These are phyloP conservation scores for Selaginella moellendorffii DNA, from an alignment of 75 land plant genomes.

Conservation along the genomic window DNA sequence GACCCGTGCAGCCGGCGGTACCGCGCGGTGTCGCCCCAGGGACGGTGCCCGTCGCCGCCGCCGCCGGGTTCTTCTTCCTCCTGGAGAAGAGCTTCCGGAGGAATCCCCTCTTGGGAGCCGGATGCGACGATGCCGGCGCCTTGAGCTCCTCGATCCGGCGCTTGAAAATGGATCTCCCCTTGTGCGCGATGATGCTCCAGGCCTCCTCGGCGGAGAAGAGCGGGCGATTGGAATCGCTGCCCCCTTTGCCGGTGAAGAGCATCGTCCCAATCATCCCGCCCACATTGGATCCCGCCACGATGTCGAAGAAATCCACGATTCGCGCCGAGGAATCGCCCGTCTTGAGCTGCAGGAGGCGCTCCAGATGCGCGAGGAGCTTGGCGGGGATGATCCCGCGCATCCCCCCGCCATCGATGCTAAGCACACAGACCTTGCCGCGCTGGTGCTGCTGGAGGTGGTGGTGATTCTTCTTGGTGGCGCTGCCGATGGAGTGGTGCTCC, in stretches of 20 bases:
- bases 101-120: not conserved
- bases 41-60: not conserved
- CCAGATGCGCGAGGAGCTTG: slow-evolving; percentile 12
- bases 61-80: not conserved
- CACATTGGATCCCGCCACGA: not conserved
- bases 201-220: slow-evolving; percentile 40
- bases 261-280: not conserved
- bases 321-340: not conserved
- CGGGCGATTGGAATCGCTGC: slow-evolving; percentile 26
- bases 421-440: slow-evolving; percentile 58
- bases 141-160: too few species aligned
- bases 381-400: slow-evolving; percentile 47
- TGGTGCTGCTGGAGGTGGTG: too few species aligned
- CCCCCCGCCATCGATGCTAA: slow-evolving; percentile 83
- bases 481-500: not conserved
- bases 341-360: not conserved
- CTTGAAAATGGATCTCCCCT: slow-evolving; percentile 4
- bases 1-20: not conserved
- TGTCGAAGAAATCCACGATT: not conserved
- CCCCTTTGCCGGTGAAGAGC: slow-evolving; percentile 15
- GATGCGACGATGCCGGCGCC: too few species aligned
- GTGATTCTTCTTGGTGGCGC: slow-evolving; percentile 4
- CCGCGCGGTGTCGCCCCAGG: too few species aligned
- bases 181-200: slow-evolving; percentile 21
- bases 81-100: not conserved